These are phyloP conservation scores for Beauveria sp. DNA, from an alignment of 2,329 filamentous ascomycete genomes.

Conservation along the genomic window DNA sequence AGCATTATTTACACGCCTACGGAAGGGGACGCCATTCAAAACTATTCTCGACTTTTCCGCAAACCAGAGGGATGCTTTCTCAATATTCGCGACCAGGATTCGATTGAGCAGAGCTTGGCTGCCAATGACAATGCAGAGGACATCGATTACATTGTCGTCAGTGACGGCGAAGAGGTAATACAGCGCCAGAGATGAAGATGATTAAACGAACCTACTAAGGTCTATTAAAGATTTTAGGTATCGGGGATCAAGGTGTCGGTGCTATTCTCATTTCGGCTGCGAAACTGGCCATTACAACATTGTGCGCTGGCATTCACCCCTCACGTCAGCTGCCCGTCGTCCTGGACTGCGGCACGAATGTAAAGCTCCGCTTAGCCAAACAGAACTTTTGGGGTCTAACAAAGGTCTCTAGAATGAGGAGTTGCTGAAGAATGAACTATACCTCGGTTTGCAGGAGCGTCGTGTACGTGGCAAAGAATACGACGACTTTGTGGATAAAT, in stretches of 20 bases:
- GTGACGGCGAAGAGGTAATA: slow-evolving; percentile 48
- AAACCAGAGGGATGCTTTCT: slow-evolving; percentile 75
- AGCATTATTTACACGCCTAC: slow-evolving; percentile 87
- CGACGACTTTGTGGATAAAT: slow-evolving; percentile 67
- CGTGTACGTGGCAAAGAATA: slow-evolving; percentile 66
- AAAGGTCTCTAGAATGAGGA: slow-evolving; percentile 47
- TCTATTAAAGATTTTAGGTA: slow-evolving; percentile 58
- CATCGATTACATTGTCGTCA: slow-evolving; percentile 83
- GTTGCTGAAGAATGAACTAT: slow-evolving; percentile 67
- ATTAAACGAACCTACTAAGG: too few relatives aligned
- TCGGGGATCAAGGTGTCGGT: slow-evolving; percentile 82
- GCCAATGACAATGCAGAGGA: slow-evolving; percentile 66
- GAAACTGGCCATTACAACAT: slow-evolving; percentile 73
- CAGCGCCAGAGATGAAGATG: too few relatives aligned
- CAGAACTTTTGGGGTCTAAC: background rate
- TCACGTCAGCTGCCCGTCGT: slow-evolving; percentile 72
- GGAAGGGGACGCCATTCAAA: slow-evolving; percentile 79
- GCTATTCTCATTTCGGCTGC: slow-evolving; percentile 78
- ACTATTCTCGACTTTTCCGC: slow-evolving; percentile 72
- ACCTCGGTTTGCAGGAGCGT: slow-evolving; percentile 64
- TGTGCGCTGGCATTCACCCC: slow-evolving; percentile 82
- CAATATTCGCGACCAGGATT: slow-evolving; percentile 61
- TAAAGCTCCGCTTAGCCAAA: background rate
- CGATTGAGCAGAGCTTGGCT: slow-evolving; percentile 57
- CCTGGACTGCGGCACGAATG: slow-evolving; percentile 75